Evolutionary conservation across 2,329 filamentous ascomycete species (phyloP), one percentile per base, ranked within the genome.

Genomic region (Alternaria arbusti): DNA sequence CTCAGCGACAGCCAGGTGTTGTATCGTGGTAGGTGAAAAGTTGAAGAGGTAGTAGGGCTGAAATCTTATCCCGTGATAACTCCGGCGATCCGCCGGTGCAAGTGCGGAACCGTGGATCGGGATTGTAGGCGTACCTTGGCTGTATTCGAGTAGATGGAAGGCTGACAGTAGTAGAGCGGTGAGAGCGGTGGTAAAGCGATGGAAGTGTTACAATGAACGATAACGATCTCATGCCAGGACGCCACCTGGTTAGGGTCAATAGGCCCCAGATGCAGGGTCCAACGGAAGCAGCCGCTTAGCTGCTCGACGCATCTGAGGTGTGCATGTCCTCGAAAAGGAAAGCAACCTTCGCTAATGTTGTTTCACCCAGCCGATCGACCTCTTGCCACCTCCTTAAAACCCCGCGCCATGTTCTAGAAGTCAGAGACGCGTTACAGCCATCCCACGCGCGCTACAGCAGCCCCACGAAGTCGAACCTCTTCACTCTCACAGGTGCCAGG

Each of bases 181-280:
- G 2, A 13, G 49, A 43, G 43, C 30, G 40, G 15, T n/a, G 20
- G n/a, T 11, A 32, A 13, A 25, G 32, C 20, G 54, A 49, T 44
- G 57, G 26, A 25, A 20, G 46, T 45, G 44, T 62, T 8, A 64
- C n/a, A 43, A 54, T 64, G 61, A 54, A 61, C 28, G 65, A 65
- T 57, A 64, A 54, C 50, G 52, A 61, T 52, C 54, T 45, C 51
- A 40, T 63, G 58, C 56, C 57, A 54, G 57, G 46, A 25, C 63
- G 60, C 56, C 57, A 54, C 57, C 51, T 43, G 49, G 55, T 25
- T 58, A 46, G 49, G 55, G 25, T 58, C 26, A 26, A 55, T 12
- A 54, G 54, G 59, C 36, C 7, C 49, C 32, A 47, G 56, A 68
- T 68, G 67, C 65, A 70, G 67, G 67, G 67, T 60, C 57, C 59